Base-by-base conservation (phyloP, 768 basidiomycete genomes). In the Mycena pura region DNA sequence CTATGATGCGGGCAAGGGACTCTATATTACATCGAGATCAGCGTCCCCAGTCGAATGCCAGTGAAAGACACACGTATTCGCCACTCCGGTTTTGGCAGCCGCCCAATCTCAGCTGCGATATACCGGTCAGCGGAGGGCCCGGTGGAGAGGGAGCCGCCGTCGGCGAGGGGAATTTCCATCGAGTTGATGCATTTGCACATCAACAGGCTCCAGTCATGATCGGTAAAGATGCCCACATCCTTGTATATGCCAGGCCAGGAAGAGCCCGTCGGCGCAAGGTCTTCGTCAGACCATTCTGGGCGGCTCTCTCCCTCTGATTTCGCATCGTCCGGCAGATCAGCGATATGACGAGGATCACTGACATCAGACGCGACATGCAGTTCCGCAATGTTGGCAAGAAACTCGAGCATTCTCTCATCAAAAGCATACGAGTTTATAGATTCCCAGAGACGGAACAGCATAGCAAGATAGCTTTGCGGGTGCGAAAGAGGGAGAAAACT, bases 141-240 rank as follows among this genome's bases (percentile, higher is more conserved):
- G 17, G 90, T 92, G 6, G 88, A 88, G 27, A 91, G 76, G 7
- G 89, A 91, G 11, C 91, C 91, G 28, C 84, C 79, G 71, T 92
- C 88, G 15, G 88, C 89, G 21, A 91, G 78, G 7, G 86, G 85
- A 46, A 91, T 91, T 73, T 89, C 90, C 90, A 93, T 91, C 5
- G 89, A 90, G 8, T 87, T 84, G 55, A 96, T 79, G 70, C 91
- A 92, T 77, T 94, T 95, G 69, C 89, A 91, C 91, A 96, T 95
- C 66, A 96, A 77, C 60, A 89, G 82, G 65, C 87, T 85, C 86
- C 92, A 96, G 69, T 96, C 89, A 67, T 88, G 83, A 63, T 93
- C 88, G 44, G 87, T 87, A 72, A 94, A 93, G 44, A 96, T 92
- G 21, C 94, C 94, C 43, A 96, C 88, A 71, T 93, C 89, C 60